These are phyloP conservation scores for Suillus hirtellus DNA, from an alignment of 768 basidiomycete genomes.

Conservation along the genomic window DNA sequence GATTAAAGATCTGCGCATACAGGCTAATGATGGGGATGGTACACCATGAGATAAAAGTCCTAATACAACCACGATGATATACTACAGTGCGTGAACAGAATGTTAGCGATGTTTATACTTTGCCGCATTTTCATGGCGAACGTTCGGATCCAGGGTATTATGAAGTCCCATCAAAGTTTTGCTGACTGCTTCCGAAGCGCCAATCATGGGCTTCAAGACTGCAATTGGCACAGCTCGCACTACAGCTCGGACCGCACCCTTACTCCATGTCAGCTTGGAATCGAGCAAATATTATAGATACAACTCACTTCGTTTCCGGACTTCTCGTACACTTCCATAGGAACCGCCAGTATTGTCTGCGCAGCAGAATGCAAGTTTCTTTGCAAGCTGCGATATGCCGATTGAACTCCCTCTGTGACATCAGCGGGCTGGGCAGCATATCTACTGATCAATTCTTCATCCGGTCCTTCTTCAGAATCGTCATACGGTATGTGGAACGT, in stretches of 20 bases:
- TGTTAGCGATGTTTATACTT: slow-evolving; percentile 86
- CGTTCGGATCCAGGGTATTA: slow-evolving; percentile 87
- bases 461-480: slow-evolving; percentile 33
- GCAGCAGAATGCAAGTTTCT: slow-evolving; percentile 91
- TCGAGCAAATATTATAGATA: background rate
- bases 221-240: slow-evolving; percentile 97
- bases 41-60: background rate
- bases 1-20: background rate
- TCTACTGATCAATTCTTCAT: slow-evolving; percentile 72
- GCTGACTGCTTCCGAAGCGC: slow-evolving; percentile 93
- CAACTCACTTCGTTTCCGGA: slow-evolving; percentile 81
- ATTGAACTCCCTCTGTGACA: slow-evolving; percentile 83
- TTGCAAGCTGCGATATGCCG: slow-evolving; percentile 87
- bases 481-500: slow-evolving; percentile 50
- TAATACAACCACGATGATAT: slow-evolving; percentile 15
- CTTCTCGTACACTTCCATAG: slow-evolving; percentile 98
- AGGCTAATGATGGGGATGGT: background rate
- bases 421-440: slow-evolving; percentile 91
- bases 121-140: slow-evolving; percentile 80
- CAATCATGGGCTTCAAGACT: slow-evolving; percentile 97
- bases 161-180: slow-evolving; percentile 93
- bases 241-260: slow-evolving; percentile 93
- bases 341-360: slow-evolving; percentile 96
- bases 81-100: slow-evolving; percentile 22
- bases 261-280: background rate